Evolutionary conservation across 1,284 basidiomycete genomes (phyloP).

Genomic region (Peniophora sp.): DNA sequence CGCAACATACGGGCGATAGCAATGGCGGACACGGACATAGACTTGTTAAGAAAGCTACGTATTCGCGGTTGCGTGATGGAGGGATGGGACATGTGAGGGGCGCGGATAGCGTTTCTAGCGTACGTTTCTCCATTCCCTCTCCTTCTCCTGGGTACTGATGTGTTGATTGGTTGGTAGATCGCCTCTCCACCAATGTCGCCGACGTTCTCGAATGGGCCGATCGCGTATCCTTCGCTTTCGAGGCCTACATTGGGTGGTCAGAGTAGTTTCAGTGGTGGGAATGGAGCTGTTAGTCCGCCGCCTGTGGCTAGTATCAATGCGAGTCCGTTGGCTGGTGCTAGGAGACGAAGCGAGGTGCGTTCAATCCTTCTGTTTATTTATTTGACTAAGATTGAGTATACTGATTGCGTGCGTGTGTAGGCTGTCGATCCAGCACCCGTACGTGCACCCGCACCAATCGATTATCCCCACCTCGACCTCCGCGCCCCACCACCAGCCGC

Average conservation of each 20-base stretch:
- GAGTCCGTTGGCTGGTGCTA: constrained; percentile 60
- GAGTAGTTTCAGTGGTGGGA: no score
- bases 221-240: background rate
- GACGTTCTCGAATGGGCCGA: background rate
- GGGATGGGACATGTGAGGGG: background rate
- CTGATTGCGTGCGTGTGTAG: no score
- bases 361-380: no score
- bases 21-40: no score
- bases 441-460: constrained; percentile 51
- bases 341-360: constrained; percentile 72
- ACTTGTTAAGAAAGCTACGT: background rate
- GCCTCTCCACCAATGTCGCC: background rate
- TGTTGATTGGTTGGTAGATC: background rate
- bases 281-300: no score
- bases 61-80: constrained; percentile 11
- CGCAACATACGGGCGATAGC: no score
- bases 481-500: constrained; percentile 67
- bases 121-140: background rate
- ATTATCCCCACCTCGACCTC: constrained; percentile 74
- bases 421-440: constrained; percentile 55
- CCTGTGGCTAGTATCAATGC: constrained; percentile 78
- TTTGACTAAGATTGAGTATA: no score
- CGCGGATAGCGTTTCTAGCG: background rate
- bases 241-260: background rate
- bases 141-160: background rate